Evolutionary conservation across 805 yeast genomes (phyloP).

Genomic region (Wickerhamomyces chambardii): DNA sequence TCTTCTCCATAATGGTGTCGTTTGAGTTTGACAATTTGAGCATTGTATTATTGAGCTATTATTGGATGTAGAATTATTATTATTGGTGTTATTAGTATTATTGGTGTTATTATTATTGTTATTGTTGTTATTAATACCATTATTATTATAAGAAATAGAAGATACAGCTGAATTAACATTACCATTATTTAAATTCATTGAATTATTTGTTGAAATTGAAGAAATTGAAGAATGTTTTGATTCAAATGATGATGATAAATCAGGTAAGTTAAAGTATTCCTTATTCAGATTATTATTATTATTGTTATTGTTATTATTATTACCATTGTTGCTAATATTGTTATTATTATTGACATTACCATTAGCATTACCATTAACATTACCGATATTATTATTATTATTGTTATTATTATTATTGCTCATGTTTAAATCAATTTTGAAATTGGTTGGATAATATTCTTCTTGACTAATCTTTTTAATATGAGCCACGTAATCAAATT

Average conservation of each 20-base stretch:
- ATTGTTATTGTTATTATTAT: no score
- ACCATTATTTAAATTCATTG: not conserved
- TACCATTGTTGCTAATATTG: no score
- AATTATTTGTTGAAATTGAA: not conserved
- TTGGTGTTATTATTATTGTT: no score
- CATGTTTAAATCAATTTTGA: not conserved
- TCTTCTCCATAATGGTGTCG: slow-evolving; percentile 94
- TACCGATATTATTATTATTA: not conserved
- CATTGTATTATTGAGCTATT: slow-evolving; percentile 26
- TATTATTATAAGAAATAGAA: no score
- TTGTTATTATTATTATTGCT: not conserved
- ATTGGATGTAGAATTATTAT: not conserved
- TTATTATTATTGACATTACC: not conserved
- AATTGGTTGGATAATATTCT: slow-evolving; percentile 7
- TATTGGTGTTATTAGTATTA: no score
- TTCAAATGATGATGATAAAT: not conserved
- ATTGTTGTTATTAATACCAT: no score
- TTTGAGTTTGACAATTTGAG: slow-evolving; percentile 80
- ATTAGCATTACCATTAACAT: no score
- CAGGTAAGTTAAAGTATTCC: not conserved
- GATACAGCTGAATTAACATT: not conserved
- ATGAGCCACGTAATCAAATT: slow-evolving; percentile 56
- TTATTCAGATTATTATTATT: no score
- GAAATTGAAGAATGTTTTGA: not conserved
- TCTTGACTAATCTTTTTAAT: slow-evolving; percentile 42